Percentiles rank a stretch among this genome's conserved stretches.
These are phyloP conservation scores for Tolypocladium nubicola DNA, from an alignment of 2,329 filamentous ascomycete genomes.

Conservation along the genomic window DNA sequence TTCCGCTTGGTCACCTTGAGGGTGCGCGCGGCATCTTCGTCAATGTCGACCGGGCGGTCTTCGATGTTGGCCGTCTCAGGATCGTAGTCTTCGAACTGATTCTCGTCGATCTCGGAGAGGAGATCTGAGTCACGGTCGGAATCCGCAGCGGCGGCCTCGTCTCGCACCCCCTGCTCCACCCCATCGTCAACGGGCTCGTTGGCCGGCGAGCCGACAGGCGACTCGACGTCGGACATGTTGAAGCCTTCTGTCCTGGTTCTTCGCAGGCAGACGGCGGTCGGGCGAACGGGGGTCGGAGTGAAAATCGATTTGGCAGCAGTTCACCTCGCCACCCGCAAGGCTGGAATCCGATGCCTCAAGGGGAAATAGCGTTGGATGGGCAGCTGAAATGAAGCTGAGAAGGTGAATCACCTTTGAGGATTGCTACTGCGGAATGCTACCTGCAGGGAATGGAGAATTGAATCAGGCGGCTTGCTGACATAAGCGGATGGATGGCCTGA, in stretches of 20 bases:
- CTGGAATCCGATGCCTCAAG: not conserved
- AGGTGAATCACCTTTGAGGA: not conserved
- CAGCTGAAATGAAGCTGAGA: not conserved
- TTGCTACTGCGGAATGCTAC: not conserved
- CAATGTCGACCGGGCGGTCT: conserved; percentile 54
- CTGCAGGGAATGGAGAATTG: not conserved
- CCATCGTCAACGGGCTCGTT: conserved; percentile 28
- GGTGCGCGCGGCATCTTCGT: conserved; percentile 53
- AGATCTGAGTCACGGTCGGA: conserved; percentile 48
- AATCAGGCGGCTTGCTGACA: conserved; percentile 15
- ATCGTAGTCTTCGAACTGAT: conserved; percentile 61
- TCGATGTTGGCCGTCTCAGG: conserved; percentile 52
- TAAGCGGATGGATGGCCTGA: conserved; percentile 10
- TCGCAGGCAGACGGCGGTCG: not conserved
- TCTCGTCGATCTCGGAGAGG: conserved; percentile 59
- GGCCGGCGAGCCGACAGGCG: conserved; percentile 26
- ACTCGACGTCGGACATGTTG: conserved; percentile 37
- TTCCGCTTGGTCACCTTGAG: conserved; percentile 57
- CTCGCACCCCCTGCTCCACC: conserved; percentile 28
- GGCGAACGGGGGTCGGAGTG: not conserved
- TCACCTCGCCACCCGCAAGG: not conserved
- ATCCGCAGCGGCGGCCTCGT: conserved; percentile 28
- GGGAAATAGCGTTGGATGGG: not conserved
- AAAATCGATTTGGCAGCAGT: not conserved
- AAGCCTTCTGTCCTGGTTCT: not conserved